Conservation (phyloP, 768 basidiomycete species). For the Sporobolomyces pararoseus region DNA sequence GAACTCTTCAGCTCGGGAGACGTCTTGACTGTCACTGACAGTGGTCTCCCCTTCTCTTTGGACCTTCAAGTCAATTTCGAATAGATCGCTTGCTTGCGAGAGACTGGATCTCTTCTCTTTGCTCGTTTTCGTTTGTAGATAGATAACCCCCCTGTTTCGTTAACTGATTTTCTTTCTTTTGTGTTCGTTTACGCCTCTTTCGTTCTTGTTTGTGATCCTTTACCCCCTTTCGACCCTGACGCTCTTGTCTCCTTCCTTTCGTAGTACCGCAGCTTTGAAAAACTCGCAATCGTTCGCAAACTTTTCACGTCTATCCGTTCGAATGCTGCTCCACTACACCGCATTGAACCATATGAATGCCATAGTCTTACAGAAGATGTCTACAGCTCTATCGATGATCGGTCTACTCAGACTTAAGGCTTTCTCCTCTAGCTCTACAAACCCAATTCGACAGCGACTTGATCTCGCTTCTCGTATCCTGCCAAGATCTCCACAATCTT, state of each 20-base stretch:
- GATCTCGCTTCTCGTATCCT: slow-evolving; percentile 32
- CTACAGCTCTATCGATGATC: too few species aligned
- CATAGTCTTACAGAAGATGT: too few species aligned
- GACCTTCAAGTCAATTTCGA: slow-evolving; percentile 48
- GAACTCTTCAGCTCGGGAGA: slow-evolving; percentile 74
- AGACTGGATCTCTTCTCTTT: not conserved
- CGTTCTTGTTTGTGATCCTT: not conserved
- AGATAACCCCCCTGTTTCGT: not conserved
- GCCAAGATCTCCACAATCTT: slow-evolving; percentile 32
- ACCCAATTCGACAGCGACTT: too few species aligned
- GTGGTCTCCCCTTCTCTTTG: slow-evolving; percentile 78
- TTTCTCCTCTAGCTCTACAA: too few species aligned
- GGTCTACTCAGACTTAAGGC: too few species aligned
- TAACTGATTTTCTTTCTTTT: too few species aligned
- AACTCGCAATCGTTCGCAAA: not conserved
- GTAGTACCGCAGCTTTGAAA: not conserved
- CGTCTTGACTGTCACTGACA: slow-evolving; percentile 74
- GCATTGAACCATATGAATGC: too few species aligned
- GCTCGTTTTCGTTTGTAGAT: not conserved
- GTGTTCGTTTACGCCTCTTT: too few species aligned
- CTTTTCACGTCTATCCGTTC: too few species aligned
- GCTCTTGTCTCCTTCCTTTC: too few species aligned
- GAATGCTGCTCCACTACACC: too few species aligned
- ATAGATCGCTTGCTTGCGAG: not conserved
- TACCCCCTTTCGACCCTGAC: too few species aligned